Conservation (phyloP, 139 green algal species). For the Tetradesmus obliquus region DNA sequence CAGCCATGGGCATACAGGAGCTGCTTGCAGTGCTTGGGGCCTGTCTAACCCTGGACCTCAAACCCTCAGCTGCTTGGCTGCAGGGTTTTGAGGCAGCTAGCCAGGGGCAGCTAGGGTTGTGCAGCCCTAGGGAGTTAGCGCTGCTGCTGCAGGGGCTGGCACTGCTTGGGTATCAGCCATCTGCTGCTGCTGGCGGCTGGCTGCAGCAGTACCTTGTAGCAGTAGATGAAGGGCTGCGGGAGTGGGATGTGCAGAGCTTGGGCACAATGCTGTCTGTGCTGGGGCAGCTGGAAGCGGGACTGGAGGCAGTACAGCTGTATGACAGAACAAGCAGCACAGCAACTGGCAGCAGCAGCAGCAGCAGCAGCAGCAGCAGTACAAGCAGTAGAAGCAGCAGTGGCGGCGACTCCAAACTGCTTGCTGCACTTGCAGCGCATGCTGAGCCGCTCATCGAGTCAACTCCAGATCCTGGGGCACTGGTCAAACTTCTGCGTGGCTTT, state of each 20-base stretch:
- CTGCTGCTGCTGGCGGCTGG: background rate
- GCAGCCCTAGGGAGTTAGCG: background rate
- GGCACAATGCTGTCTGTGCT: background rate
- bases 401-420: background rate
- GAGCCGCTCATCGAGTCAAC: constrained; percentile 6
- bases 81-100: constrained; percentile 2
- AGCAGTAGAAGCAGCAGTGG: background rate
- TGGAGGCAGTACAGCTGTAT: background rate
- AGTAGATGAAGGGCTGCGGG: background rate
- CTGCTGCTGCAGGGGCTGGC: constrained; percentile 11
- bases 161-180: background rate
- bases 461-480: background rate
- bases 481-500: background rate
- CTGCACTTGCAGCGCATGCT: background rate
- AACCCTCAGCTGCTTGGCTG: background rate
- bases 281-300: background rate
- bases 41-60: background rate
- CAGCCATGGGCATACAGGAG: background rate
- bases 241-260: background rate
- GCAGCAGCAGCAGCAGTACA: background rate
- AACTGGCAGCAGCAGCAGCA: constrained; percentile 26
- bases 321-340: background rate
- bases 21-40: background rate
- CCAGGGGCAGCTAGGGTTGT: background rate
- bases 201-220: constrained; percentile 5